A percentile compares a stretch with the other conserved stretches of the same genome.
Conservation (phyloP, 139 green algal species). For the Coccomyxa sp. region DNA sequence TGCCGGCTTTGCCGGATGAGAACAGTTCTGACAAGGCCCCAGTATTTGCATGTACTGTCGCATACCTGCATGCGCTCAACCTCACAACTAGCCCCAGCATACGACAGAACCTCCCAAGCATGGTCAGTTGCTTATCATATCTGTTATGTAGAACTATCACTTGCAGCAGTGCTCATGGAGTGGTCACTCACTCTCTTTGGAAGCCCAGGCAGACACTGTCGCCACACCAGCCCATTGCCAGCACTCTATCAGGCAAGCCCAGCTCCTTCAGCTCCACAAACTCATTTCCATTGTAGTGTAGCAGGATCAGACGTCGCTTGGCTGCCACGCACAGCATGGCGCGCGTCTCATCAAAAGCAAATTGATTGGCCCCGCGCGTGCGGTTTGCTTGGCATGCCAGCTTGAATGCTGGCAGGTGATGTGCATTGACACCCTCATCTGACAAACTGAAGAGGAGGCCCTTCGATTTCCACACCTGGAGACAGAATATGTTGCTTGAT, state of each 20-base stretch:
- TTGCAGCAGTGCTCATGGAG: background rate
- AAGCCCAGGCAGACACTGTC: conserved; percentile 34
- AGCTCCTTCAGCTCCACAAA: conserved; percentile 52
- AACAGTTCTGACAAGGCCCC: conserved; percentile 28
- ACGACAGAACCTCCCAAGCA: conserved; percentile 9
- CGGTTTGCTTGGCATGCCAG: conserved; percentile 22
- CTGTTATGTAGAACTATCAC: too few species aligned
- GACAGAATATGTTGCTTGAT: background rate
- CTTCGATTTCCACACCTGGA: background rate
- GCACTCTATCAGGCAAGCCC: conserved; percentile 24
- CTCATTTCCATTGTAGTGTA: conserved; percentile 32
- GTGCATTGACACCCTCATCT: conserved; percentile 23
- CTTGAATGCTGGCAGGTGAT: conserved; percentile 17
- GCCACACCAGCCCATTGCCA: conserved; percentile 29
- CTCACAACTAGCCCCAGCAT: background rate
- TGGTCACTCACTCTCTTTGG: conserved; percentile 29
- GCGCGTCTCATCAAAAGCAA: background rate
- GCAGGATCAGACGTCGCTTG: conserved; percentile 35
- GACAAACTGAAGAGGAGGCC: conserved; percentile 19
- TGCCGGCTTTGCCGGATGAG: background rate
- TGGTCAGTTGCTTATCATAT: too few species aligned
- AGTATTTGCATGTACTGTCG: conserved; percentile 29
- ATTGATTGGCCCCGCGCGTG: background rate
- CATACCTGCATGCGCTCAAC: conserved; percentile 16
- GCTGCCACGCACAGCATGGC: conserved; percentile 29